phyloP scores from a whole-genome alignment of 805 yeast genomes.

The Naumovozyma dairenensis region DNA sequence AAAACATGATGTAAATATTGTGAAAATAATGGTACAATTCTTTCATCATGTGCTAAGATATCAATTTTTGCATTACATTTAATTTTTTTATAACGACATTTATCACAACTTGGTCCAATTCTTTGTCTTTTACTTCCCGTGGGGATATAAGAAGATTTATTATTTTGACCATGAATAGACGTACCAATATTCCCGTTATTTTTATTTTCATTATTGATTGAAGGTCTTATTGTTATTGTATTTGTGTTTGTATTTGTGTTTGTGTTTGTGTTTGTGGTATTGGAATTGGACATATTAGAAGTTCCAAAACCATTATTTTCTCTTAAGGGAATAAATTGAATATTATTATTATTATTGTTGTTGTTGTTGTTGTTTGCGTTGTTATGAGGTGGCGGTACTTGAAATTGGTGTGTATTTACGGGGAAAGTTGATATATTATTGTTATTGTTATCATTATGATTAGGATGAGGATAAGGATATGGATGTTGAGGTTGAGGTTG shows the following conservation, averaged over 20 bases:
- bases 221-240: not conserved
- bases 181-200: not conserved
- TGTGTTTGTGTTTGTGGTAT: not conserved
- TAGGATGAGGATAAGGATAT: not conserved
- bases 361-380: not conserved
- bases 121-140: slow-evolving; percentile 41
- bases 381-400: not conserved
- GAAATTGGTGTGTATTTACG: too few species aligned
- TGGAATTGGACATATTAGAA: not conserved
- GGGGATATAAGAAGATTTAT: not conserved
- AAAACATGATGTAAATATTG: slow-evolving; percentile 18
- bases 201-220: not conserved
- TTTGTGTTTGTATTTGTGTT: not conserved
- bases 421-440: too few species aligned
- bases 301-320: too few species aligned
- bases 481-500: not conserved
- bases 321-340: too few species aligned
- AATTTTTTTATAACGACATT: slow-evolving; percentile 61
- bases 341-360: too few species aligned
- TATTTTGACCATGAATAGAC: not conserved
- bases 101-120: slow-evolving; percentile 68
- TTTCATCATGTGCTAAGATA: slow-evolving; percentile 28
- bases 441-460: not conserved
- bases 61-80: slow-evolving; percentile 63
- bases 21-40: slow-evolving; percentile 10